Evolutionary conservation across 2,329 filamentous ascomycete genomes (phyloP).

Genomic region (Neophaeococcomyces aloes): DNA sequence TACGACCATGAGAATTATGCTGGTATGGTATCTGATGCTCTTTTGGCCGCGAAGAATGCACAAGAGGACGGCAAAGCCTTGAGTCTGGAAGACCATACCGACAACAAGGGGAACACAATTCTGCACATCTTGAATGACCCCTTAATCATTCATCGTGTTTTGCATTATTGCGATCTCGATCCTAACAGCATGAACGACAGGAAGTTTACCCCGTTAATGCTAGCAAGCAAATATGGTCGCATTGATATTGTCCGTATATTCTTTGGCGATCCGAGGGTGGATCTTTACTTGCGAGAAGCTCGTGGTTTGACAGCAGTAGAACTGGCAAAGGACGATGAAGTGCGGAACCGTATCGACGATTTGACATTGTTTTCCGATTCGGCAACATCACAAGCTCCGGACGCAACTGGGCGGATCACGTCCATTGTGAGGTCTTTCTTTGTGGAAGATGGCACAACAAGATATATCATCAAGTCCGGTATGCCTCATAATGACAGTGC

Average conservation of each 20-base stretch:
- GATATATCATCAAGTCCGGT: conserved; percentile 87
- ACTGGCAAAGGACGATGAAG: conserved; percentile 93
- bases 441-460: conserved; percentile 88
- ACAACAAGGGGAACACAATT: conserved; percentile 84
- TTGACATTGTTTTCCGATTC: conserved; percentile 70
- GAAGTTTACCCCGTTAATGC: conserved; percentile 90
- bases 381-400: conserved; percentile 34
- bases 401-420: conserved; percentile 70
- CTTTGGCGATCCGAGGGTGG: conserved; percentile 78
- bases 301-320: conserved; percentile 89
- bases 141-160: conserved; percentile 60
- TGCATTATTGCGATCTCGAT: conserved; percentile 83
- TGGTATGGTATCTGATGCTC: conserved; percentile 72
- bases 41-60: conserved; percentile 60
- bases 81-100: conserved; percentile 85
- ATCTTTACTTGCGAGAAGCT: conserved; percentile 70
- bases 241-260: conserved; percentile 84
- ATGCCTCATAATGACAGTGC: conserved; percentile 55
- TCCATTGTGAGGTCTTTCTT: conserved; percentile 93
- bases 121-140: conserved; percentile 92
- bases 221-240: conserved; percentile 94
- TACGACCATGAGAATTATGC: conserved; percentile 87
- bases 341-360: conserved; percentile 92
- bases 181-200: conserved; percentile 93
- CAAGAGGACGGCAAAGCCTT: conserved; percentile 72